Evolutionary conservation across 306 rosid genomes (phyloP).

Genomic region (Vigna mungo): DNA sequence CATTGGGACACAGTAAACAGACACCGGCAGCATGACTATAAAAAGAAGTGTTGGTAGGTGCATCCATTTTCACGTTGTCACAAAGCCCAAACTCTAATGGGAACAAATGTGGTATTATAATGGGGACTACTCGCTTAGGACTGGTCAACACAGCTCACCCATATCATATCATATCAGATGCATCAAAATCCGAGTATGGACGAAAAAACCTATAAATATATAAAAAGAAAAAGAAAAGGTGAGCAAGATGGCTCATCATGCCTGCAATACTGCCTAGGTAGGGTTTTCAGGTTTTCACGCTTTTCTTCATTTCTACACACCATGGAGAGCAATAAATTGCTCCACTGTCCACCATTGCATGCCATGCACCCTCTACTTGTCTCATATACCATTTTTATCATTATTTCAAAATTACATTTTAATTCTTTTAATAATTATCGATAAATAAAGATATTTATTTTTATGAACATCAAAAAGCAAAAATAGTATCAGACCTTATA

Average conservation of each 20-base stretch:
- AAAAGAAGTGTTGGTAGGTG: conserved; percentile 45
- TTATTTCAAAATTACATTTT: too few relatives aligned
- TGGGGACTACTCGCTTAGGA: conserved; percentile 36
- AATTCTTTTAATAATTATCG: too few relatives aligned
- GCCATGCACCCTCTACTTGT: neutral
- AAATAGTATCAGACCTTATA: too few relatives aligned
- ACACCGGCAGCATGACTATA: conserved; percentile 21
- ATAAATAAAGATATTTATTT: too few relatives aligned
- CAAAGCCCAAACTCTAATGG: conserved; percentile 47
- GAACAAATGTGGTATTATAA: conserved; percentile 41
- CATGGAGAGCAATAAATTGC: neutral
- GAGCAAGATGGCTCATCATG: conserved; percentile 14
- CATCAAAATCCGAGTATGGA: conserved; percentile 18
- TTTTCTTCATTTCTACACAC: neutral
- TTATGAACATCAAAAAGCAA: too few relatives aligned
- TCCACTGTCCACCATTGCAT: neutral
- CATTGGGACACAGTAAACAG: conserved; percentile 40
- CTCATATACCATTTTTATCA: too few relatives aligned
- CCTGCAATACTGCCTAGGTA: conserved; percentile 1
- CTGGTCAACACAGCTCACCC: conserved; percentile 58
- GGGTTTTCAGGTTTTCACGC: neutral
- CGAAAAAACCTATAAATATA: neutral
- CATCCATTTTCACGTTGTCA: conserved; percentile 49
- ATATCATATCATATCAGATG: conserved; percentile 38
- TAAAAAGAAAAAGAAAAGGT: neutral